Evolutionary conservation across 2,329 filamentous ascomycete genomes (phyloP), one percentile per base, ranked within the genome.

Genomic region (Aspergillus luchuensis): DNA sequence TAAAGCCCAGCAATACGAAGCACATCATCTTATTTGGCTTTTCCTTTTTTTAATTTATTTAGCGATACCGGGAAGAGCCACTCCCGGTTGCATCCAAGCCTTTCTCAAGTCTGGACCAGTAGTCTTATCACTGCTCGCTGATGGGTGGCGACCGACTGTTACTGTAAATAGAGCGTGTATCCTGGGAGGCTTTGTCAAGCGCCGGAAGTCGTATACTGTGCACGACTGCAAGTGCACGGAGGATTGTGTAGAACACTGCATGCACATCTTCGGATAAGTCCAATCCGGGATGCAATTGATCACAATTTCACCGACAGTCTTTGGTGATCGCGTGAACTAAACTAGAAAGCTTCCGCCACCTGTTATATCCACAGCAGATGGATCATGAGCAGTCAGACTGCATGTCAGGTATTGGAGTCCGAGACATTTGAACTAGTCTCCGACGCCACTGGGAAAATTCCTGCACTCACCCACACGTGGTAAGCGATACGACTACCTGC

Each of bases 381-480:
- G 33, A 36, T 36, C 33, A 36, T 36, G 11, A 36, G 33, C 33
- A 36, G 33, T 15, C 49, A 53, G 15, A 28, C n/a, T 50, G 49
- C 33, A 36, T 13, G 30, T 38, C 36, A 58, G 50, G 50, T 54
- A 61, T 61, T 45, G 54, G 43, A 45, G 36, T 52, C 39, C 39
- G 49, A 60, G 49, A 57, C 54, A 57, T 36, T 41, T 25, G 54
- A 49, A 25, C 48, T 60, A 57, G 58, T 52, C 47, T 60, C 58
- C 36, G 48, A 51, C 58, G 53, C 58, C 58, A 60, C 53, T 47
- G 30, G 13, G 23, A 23, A 53, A 53, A 53, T 33, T 53, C 17
- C 39, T 52, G 58, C 43, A 50, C 21, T 23, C 45, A 25, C n/a
- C 13, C 28, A 38, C 55, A 57, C 55, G 49, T 57, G 55, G 55